Evolutionary conservation across 495 filamentous ascomycete genomes (phyloP), one percentile per base, ranked within the genome.

Genomic region (Lophiostoma macrostomum): DNA sequence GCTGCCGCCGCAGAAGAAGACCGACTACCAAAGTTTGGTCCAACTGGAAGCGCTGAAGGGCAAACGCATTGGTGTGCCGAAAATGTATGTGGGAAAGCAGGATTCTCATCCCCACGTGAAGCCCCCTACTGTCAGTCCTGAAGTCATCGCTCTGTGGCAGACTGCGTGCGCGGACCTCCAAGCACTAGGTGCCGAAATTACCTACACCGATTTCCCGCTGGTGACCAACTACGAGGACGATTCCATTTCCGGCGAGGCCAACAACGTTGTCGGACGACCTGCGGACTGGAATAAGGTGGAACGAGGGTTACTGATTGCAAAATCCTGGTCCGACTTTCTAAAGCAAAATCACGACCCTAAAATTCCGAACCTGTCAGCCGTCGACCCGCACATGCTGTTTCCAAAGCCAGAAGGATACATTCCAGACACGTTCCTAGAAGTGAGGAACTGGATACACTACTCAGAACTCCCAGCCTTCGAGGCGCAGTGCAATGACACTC

Each of bases 241-340:
- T 32, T 46, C 55, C 5, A 34, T 60, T 3, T 58, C 59, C 0
- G 51, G 52, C 12, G 39, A 58, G 16, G 13, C 64, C 1, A 66
- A 66, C 61, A 64, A 64, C 24, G 63, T 66, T 18, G 32, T 52
- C 11, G 64, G 64, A 1, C 47, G 55, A 28, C 49, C 38, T n/a
- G 31, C 52, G 14, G 53, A 56, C 47, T 69, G 66, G 66, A 67
- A 63, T 44, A 19, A 23, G 18, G 53, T 53, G 20, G 69, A 71
- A 49, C 55, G 64, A 7, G 32, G 62, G 22, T 34, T 55, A 22
- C 53, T 71, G 10, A 60, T 69, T 14, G 67, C 69, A 12, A 61
- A 64, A 23, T 42, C 54, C 16, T 71, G 69, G 69, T 58, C 69
- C 35, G 63, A 69, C 50, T 71, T 71, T 36, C 55, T 70, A 13